Evolutionary conservation across 1,284 basidiomycete genomes (phyloP), one percentile per base, ranked within the genome.

Genomic region (Moniliella sp.): DNA sequence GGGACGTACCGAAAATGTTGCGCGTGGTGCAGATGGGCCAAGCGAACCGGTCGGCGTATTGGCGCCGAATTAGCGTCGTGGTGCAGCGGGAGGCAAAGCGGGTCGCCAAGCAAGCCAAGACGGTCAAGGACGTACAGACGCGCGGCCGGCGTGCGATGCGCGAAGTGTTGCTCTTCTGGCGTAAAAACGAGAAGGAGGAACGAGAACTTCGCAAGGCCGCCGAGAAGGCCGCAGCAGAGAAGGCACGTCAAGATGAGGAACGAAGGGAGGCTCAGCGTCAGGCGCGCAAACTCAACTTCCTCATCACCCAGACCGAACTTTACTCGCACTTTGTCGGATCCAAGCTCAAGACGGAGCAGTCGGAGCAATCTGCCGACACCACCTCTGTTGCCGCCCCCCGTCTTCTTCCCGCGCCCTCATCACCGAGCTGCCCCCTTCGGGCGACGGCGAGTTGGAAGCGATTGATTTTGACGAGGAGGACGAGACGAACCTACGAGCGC

Each of bases 281-380:
- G 64, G 80, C 86, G 3, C 73, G 91, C 46, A 97, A 97, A 64
- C 73, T 99, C 36, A 93, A 97, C 65, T 99, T 97, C 67, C 68
- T 99, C 62, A 88, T 99, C 63, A 94, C 83, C 39, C 91, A 97
- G 64, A 97, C 91, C 8, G 91, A 99, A 62, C 71, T 97, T 8
- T 99, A 97, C 65, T 91, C 82, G 46, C 91, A 99, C 67, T 97
- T 97, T 68, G 83, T 99, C 38, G 88, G 91, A 25, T 93, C 76
- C 64, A 97, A 97, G 66, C 72, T 97, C 50, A 93, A 91, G 66
- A 94, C 88, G 27, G 72, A 74, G 36, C 86, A 93, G 57, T 74
- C 86, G 15, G 81, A 91, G 62, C 79, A 81, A 13, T 75, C 77
- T 26, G 67, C 69, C 39, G 66, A 64, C 0, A 62, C n/a, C n/a